Evolutionary conservation across 2,329 filamentous ascomycete species (phyloP).

Genomic region (Alternaria hordeiaustralica): DNA sequence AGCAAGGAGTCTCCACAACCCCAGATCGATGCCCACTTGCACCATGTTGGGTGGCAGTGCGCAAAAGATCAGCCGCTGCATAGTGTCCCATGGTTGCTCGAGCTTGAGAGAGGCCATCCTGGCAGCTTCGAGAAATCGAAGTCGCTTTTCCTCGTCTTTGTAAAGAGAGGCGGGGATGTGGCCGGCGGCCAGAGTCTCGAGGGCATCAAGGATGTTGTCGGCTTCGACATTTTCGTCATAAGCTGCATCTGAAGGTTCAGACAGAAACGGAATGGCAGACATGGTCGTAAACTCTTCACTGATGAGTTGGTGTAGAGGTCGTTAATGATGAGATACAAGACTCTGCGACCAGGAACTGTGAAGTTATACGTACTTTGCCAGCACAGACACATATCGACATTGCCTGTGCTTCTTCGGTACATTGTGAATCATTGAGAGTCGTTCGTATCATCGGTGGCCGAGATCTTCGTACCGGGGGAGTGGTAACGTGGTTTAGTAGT

Average conservation of each 20-base stretch:
- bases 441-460: not conserved
- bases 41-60: constrained; percentile 6
- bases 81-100: constrained; percentile 8
- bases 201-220: constrained; percentile 1
- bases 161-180: not conserved
- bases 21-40: constrained; percentile 6
- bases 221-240: not conserved
- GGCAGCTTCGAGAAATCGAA: constrained; percentile 2
- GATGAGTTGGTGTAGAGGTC: not conserved
- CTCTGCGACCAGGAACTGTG: not conserved
- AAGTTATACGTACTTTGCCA: not conserved
- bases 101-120: constrained; percentile 10
- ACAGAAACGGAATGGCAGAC: not conserved
- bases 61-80: constrained; percentile 7
- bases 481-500: not conserved
- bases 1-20: constrained; percentile 5
- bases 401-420: not conserved
- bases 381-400: not conserved
- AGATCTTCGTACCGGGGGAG: constrained; percentile 2
- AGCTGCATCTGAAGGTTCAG: not conserved
- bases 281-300: not conserved
- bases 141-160: constrained; percentile 4
- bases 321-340: not conserved
- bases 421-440: not conserved
- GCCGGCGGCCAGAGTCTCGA: constrained; percentile 2